Base-by-base conservation (phyloP, 768 basidiomycete species). In the Suillus discolor region DNA sequence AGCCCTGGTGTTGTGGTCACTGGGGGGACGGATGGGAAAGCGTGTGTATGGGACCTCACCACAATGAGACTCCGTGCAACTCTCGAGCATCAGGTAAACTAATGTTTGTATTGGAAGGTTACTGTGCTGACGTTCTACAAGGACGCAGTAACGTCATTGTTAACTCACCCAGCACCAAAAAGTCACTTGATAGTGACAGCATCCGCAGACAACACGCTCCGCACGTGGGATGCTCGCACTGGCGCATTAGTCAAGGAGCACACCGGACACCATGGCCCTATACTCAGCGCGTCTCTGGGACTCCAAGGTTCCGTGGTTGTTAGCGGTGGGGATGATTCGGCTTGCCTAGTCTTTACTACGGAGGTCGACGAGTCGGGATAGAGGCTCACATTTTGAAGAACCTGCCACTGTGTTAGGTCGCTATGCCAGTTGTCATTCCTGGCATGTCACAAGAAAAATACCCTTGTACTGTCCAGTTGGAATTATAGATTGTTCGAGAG, bases 11-110 rank as follows among this genome's bases (percentile, higher is more conserved):
- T 93, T 23, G 89, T 89, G 13, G 87, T 94, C 0, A 94, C 92
- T 2, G 96, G 93, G 13, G 95, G 87, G 6, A 98, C 97, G 5
- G 97, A 99, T 73, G 95, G 96, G 0, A 96, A 94, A 74, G 91
- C 89, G 20, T 94, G 92, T 71, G 89, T 98, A 41, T 99, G 97
- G 96, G 97, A 99, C 79, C 83, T 96, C 51, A 84, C 84, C 60
- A 96, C 94, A 31, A 93, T 93, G 84, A 84, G 92, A 67, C 75
- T 96, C 61, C 85, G 97, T 64, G 84, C 90, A 20, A 95, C 92
- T 16, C 79, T 97, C 7, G 82, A 90, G 67, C 96, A 99, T 72
- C 81, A 89, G 76, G 96, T 96, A 67, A 61, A 86, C 80, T 62
- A 0, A 20, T 20, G 25, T 42, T 60, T 42, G 25, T 60, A 31